Evolutionary conservation across 805 yeast genomes (phyloP).

Genomic region (Yamadazyma takamatsuzukensis): DNA sequence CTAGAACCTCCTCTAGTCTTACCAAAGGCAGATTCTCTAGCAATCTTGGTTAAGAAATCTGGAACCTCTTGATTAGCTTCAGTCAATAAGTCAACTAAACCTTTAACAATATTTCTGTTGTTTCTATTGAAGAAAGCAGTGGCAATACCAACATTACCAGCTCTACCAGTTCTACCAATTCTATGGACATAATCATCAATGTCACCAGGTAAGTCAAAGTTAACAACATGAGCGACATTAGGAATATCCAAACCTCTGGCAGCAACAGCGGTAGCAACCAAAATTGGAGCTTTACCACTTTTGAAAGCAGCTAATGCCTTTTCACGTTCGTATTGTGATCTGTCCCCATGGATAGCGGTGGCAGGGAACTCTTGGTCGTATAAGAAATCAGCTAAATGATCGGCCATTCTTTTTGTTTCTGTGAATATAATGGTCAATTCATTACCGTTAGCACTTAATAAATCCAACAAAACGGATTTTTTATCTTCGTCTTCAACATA

Average conservation of each 20-base stretch:
- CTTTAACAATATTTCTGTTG: slow-evolving; percentile 85
- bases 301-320: slow-evolving; percentile 93
- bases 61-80: slow-evolving; percentile 99
- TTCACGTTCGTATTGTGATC: slow-evolving; percentile 97
- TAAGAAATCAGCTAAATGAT: slow-evolving; percentile 87
- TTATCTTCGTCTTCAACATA: slow-evolving; percentile 94
- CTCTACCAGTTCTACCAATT: slow-evolving; percentile 99
- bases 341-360: slow-evolving; percentile 98
- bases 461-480: slow-evolving; percentile 82
- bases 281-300: slow-evolving; percentile 84
- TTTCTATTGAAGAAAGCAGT: slow-evolving; percentile 98
- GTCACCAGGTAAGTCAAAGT: slow-evolving; percentile 95
- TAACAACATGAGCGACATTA: slow-evolving; percentile 95
- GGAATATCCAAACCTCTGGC: slow-evolving; percentile 99
- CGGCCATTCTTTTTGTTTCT: slow-evolving; percentile 99
- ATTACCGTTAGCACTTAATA: slow-evolving; percentile 68
- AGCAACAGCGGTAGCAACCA: slow-evolving; percentile 99
- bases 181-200: slow-evolving; percentile 99
- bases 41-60: slow-evolving; percentile 71
- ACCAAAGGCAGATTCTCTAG: slow-evolving; percentile 68
- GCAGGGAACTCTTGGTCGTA: slow-evolving; percentile 90
- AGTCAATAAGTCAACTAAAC: slow-evolving; percentile 75
- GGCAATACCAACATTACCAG: slow-evolving; percentile 98
- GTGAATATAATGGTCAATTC: slow-evolving; percentile 94
- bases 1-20: slow-evolving; percentile 51